Percentiles rank a stretch among this genome's conserved stretches.
Conservation (phyloP, 768 basidiomycete species). For the Agaricus blazei region DNA sequence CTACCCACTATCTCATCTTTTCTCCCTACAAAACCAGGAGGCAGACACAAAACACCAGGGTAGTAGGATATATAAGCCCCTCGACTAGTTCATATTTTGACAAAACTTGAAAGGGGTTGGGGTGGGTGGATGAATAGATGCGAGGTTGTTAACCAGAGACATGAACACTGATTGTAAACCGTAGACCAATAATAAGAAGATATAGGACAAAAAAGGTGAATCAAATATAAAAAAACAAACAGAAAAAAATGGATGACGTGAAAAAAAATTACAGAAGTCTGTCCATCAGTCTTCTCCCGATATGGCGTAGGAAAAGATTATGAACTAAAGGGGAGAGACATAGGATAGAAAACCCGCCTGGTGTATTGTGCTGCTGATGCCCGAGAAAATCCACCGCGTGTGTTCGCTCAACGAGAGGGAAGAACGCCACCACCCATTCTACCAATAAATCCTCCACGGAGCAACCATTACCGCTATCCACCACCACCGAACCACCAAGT, state of each 20-base stretch:
- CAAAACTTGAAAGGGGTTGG: neutral
- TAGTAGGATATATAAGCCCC: too few species aligned
- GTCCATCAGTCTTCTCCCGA: neutral
- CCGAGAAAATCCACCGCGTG: neutral
- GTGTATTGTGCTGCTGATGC: neutral
- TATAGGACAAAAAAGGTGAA: constrained; percentile 2
- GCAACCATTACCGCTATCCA: neutral
- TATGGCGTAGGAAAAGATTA: neutral
- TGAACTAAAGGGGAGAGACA: neutral
- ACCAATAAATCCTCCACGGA: neutral
- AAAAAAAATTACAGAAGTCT: neutral
- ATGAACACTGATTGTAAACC: constrained; percentile 9
- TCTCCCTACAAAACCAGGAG: too few species aligned
- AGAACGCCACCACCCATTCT: neutral
- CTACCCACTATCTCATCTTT: too few species aligned
- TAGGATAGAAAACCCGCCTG: neutral
- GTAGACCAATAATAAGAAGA: constrained; percentile 7
- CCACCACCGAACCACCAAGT: neutral
- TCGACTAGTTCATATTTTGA: too few species aligned
- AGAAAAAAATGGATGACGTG: neutral
- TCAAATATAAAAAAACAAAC: too few species aligned
- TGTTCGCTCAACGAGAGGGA: neutral
- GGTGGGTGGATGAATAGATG: too few species aligned
- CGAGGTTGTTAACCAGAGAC: too few species aligned
- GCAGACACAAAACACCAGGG: too few species aligned